phyloP scores from a whole-genome alignment of 495 filamentous ascomycete genomes.

The Poronia punctata region DNA sequence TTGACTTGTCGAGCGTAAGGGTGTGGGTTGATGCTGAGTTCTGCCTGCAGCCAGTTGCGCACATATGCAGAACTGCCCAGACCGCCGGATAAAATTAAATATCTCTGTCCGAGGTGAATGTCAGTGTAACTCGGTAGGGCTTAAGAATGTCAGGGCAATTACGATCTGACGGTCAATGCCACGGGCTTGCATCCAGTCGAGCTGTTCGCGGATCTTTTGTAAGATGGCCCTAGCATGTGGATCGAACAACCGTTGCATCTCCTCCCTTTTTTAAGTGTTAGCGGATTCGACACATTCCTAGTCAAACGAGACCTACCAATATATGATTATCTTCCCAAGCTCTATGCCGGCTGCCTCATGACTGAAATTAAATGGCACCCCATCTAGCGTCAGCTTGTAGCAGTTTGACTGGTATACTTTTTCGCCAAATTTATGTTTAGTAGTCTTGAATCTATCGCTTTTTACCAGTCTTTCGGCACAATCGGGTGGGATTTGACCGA shows the following conservation, averaged over 20 bases:
- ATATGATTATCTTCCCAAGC: slow-evolving; percentile 29
- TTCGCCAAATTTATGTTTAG: slow-evolving; percentile 37
- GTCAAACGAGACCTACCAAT: slow-evolving; percentile 12
- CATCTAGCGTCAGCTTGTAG: slow-evolving; percentile 26
- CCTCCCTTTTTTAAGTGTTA: slow-evolving; percentile 33
- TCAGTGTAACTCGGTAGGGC: background rate
- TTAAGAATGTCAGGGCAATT: slow-evolving; percentile 7
- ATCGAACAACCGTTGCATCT: slow-evolving; percentile 50
- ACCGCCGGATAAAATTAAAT: slow-evolving; percentile 57
- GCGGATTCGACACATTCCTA: slow-evolving; percentile 18
- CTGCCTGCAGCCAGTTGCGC: slow-evolving; percentile 33
- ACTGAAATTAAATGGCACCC: slow-evolving; percentile 31
- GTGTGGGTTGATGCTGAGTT: slow-evolving; percentile 27
- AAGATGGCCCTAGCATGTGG: slow-evolving; percentile 47
- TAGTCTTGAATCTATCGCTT: slow-evolving; percentile 26
- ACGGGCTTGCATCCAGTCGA: slow-evolving; percentile 41
- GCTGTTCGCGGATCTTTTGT: slow-evolving; percentile 46
- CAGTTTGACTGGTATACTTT: slow-evolving; percentile 23
- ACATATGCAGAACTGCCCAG: slow-evolving; percentile 62
- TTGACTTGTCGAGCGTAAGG: slow-evolving; percentile 35
- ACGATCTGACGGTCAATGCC: slow-evolving; percentile 44
- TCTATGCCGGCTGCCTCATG: slow-evolving; percentile 31
- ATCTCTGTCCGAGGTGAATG: slow-evolving; percentile 25
- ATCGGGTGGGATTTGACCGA: slow-evolving; percentile 21
- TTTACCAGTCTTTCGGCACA: slow-evolving; percentile 20